Percentiles rank a stretch among this genome's conserved stretches.
phyloP scores from a whole-genome alignment of 371 early-diverging fungal species.

The Saksenaea oblongispora region DNA sequence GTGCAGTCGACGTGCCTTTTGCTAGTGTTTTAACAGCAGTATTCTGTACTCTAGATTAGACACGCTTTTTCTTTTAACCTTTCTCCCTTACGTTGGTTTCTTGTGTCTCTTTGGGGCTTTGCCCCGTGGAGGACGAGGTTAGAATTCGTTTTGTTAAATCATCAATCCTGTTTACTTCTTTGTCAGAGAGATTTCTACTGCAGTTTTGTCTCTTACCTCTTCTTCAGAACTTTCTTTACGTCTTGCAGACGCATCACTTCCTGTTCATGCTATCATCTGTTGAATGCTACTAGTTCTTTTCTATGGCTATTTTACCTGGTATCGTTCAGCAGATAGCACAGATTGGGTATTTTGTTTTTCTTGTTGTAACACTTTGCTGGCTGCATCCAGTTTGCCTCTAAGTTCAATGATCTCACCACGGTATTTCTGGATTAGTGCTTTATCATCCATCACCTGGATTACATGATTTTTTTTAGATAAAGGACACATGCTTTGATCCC shows the following conservation, averaged over 20 bases:
- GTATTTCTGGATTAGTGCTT: conserved; percentile 85
- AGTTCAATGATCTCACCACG: conserved; percentile 82
- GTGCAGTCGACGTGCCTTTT: neutral
- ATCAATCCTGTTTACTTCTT: conserved; percentile 28
- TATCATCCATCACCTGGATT: conserved; percentile 71
- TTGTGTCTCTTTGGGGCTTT: neutral
- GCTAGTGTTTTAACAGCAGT: conserved; percentile 7
- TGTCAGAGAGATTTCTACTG: neutral
- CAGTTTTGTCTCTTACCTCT: conserved; percentile 57
- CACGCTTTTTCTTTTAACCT: neutral
- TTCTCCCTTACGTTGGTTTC: neutral
- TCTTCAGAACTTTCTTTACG: conserved; percentile 77
- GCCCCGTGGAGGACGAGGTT: conserved; percentile 61
- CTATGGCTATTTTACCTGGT: conserved; percentile 24
- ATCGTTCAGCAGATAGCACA: conserved; percentile 32
- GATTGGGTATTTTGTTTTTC: conserved; percentile 44
- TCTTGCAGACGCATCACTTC: conserved; percentile 72
- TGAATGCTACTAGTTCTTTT: neutral
- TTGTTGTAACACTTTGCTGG: conserved; percentile 38
- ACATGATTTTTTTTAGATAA: neutral
- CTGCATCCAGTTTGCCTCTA: conserved; percentile 70
- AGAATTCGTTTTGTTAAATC: conserved; percentile 84
- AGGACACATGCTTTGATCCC: neutral
- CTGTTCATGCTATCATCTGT: conserved; percentile 66
- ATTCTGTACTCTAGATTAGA: neutral